These are phyloP conservation scores for Xylaria longipes DNA, from an alignment of 495 filamentous ascomycete species.

Conservation along the genomic window DNA sequence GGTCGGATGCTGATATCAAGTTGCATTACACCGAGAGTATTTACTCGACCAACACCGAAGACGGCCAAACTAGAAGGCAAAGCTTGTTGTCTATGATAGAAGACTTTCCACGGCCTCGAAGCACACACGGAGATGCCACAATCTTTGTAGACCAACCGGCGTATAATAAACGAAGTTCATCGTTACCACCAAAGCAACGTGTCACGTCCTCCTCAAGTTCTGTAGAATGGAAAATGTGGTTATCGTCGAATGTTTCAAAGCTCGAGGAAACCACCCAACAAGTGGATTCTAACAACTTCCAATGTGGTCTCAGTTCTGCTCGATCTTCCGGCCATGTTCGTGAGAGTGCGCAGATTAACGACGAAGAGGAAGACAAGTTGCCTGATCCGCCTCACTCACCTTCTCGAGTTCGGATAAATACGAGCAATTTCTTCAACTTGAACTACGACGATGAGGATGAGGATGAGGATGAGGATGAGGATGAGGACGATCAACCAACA, in stretches of 20 bases:
- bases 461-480: too few relatives aligned
- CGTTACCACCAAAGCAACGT: conserved; percentile 40
- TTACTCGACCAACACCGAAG: conserved; percentile 46
- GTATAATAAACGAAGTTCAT: conserved; percentile 33
- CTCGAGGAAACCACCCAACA: conserved; percentile 46
- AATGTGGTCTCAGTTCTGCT: conserved; percentile 46
- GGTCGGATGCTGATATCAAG: conserved; percentile 42
- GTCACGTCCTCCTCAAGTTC: conserved; percentile 51
- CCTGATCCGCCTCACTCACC: neutral
- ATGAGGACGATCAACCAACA: conserved; percentile 20
- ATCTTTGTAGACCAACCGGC: conserved; percentile 37
- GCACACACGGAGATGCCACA: conserved; percentile 36
- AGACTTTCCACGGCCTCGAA: conserved; percentile 21
- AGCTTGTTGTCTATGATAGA: conserved; percentile 19
- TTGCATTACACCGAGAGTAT: conserved; percentile 50
- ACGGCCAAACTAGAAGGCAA: conserved; percentile 4
- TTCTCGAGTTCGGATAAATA: neutral
- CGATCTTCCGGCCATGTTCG: conserved; percentile 58
- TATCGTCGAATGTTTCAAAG: conserved; percentile 58
- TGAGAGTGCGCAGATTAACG: conserved; percentile 65
- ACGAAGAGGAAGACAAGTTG: conserved; percentile 42
- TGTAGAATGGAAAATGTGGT: conserved; percentile 60
- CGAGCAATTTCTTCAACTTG: neutral
- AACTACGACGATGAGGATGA: conserved; percentile 32
- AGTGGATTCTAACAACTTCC: conserved; percentile 37